phyloP scores from a whole-genome alignment of 805 yeast genomes.

The Starmerella floricola region DNA sequence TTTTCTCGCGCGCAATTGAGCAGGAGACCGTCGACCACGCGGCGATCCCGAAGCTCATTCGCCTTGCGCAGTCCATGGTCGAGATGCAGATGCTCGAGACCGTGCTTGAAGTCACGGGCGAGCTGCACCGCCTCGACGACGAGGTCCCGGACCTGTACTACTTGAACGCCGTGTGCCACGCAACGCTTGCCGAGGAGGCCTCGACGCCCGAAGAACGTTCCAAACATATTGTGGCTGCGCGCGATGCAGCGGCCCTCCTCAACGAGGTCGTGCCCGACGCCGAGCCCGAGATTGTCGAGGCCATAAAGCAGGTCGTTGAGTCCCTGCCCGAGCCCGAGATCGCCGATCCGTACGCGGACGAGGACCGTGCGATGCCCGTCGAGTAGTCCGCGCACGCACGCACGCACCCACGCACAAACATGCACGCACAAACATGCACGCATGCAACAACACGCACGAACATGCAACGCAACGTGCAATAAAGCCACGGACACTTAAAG shows the following conservation, averaged over 20 bases:
- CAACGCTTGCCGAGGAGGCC: slow-evolving; percentile 5
- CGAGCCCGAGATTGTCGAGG: slow-evolving; percentile 32
- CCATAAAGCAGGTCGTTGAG: slow-evolving; percentile 39
- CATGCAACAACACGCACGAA: no score
- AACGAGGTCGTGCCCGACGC: slow-evolving; percentile 30
- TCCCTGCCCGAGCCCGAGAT: slow-evolving; percentile 45
- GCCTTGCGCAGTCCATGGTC: slow-evolving; percentile 60
- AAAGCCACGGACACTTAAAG: no score
- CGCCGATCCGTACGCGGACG: slow-evolving; percentile 25
- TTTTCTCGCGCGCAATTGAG: slow-evolving; percentile 38
- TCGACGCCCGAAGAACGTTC: slow-evolving; percentile 13
- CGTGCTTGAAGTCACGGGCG: slow-evolving; percentile 52
- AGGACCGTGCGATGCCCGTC: slow-evolving; percentile 7
- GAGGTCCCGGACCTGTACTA: slow-evolving; percentile 71
- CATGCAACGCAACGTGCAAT: no score
- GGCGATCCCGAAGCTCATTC: slow-evolving; percentile 57
- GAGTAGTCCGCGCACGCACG: no score
- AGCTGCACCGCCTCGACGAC: slow-evolving; percentile 69
- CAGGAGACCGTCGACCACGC: slow-evolving; percentile 31
- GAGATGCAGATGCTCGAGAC: slow-evolving; percentile 64
- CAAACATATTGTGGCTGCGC: slow-evolving; percentile 33
- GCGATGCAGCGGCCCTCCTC: slow-evolving; percentile 32
- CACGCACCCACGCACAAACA: no score
- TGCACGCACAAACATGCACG: no score
- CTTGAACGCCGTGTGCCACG: slow-evolving; percentile 66